Percentiles rank a stretch among this genome's conserved stretches.
Conservation (phyloP, 768 basidiomycete species). For the Leucosporidium scottii region DNA sequence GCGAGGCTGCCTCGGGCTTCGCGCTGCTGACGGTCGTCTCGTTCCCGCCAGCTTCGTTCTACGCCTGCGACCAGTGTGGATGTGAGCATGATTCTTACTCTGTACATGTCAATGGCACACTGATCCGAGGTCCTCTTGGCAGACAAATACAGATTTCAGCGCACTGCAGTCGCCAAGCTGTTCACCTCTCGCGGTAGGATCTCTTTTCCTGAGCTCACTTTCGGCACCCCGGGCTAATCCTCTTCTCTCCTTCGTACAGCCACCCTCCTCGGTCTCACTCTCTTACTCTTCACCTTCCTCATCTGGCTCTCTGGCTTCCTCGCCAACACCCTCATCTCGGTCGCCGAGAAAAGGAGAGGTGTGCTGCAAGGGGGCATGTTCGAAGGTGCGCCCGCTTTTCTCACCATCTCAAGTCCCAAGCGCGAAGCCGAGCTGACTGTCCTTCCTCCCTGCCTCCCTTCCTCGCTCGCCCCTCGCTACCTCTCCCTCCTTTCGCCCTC, state of each 20-base stretch:
- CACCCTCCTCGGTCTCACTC: constrained; percentile 13
- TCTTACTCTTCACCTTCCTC: constrained; percentile 5
- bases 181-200: too few relatives aligned
- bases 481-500: too few relatives aligned
- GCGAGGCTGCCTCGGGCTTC: too few relatives aligned
- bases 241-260: not conserved
- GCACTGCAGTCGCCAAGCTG: too few relatives aligned
- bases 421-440: too few relatives aligned
- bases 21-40: not conserved
- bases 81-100: not conserved
- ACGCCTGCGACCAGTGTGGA: constrained; percentile 4
- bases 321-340: constrained; percentile 23
- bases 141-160: too few relatives aligned
- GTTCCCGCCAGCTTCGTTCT: constrained; percentile 4
- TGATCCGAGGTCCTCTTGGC: too few relatives aligned
- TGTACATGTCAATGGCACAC: not conserved
- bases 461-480: too few relatives aligned
- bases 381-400: constrained; percentile 1
- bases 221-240: too few relatives aligned
- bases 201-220: too few relatives aligned
- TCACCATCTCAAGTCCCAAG: too few relatives aligned
- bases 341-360: constrained; percentile 2
- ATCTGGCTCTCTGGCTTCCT: constrained; percentile 21
- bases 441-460: too few relatives aligned
- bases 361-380: not conserved